Conservation (phyloP, 306 rosid species). For the Prunus dulcis region DNA sequence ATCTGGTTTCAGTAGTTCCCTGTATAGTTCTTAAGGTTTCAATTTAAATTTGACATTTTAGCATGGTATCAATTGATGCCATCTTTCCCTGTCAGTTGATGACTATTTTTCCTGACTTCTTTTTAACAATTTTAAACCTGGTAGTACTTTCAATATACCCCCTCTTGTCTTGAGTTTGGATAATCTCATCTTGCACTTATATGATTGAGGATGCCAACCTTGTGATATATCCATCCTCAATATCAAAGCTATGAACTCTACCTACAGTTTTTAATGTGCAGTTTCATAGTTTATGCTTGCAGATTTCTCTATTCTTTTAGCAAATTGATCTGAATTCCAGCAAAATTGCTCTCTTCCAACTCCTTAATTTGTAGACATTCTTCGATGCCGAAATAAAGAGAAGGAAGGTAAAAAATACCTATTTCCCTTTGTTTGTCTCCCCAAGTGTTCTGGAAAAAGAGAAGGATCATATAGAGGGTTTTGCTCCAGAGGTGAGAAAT, state of each 20-base stretch:
- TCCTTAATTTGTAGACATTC: conserved; percentile 50
- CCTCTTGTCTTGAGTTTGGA: neutral
- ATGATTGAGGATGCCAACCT: neutral
- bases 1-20: neutral
- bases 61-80: neutral
- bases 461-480: conserved; percentile 95
- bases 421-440: conserved; percentile 91
- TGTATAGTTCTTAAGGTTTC: neutral
- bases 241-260: neutral
- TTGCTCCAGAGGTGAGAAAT: conserved; percentile 91
- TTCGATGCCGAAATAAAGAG: conserved; percentile 90
- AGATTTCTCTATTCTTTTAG: neutral
- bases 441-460: conserved; percentile 73
- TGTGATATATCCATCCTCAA: neutral
- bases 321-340: neutral
- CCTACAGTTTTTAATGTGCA: neutral
- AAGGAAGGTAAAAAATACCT: conserved; percentile 87
- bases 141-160: neutral
- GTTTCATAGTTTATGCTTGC: neutral
- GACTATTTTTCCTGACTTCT: no score
- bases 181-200: neutral
- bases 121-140: no score
- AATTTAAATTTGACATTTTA: neutral
- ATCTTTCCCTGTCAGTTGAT: neutral
- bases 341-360: neutral